These are phyloP conservation scores for Chaetomiaceae sp. DNA, from an alignment of 2,329 filamentous ascomycete genomes.

Conservation along the genomic window DNA sequence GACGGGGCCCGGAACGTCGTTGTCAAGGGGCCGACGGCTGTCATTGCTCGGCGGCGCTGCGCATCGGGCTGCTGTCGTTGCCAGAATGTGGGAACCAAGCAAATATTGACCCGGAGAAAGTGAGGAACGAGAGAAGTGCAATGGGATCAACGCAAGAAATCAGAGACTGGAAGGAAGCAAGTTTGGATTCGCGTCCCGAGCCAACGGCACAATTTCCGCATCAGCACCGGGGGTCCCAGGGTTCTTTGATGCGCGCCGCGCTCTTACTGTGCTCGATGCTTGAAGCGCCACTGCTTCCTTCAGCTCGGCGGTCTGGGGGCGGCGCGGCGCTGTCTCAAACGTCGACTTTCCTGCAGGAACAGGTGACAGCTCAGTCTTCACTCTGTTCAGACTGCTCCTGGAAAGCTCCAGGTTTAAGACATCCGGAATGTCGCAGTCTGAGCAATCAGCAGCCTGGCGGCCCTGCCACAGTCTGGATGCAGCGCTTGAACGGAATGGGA, in stretches of 20 bases:
- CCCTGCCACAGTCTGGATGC: background rate
- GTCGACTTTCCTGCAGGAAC: background rate
- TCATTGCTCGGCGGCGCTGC: slow-evolving; percentile 23
- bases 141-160: background rate
- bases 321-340: slow-evolving; percentile 7
- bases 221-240: slow-evolving; percentile 8
- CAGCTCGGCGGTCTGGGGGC: slow-evolving; percentile 3
- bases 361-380: background rate
- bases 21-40: slow-evolving; percentile 28
- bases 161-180: background rate
- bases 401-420: background rate
- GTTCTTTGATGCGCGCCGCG: slow-evolving; percentile 11
- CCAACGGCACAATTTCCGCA: slow-evolving; percentile 13
- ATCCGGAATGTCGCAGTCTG: background rate
- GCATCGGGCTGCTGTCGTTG: slow-evolving; percentile 16
- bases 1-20: slow-evolving; percentile 28
- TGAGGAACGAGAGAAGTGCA: background rate
- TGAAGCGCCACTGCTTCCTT: background rate
- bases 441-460: background rate
- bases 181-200: slow-evolving; percentile 1
- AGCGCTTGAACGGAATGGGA: slow-evolving; percentile 12
- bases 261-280: slow-evolving; percentile 11
- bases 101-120: background rate
- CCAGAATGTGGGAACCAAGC: slow-evolving; percentile 13
- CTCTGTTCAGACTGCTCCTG: no score